Base-by-base conservation (phyloP, 257 asterid genomes). In the Solanum verrucosum region DNA sequence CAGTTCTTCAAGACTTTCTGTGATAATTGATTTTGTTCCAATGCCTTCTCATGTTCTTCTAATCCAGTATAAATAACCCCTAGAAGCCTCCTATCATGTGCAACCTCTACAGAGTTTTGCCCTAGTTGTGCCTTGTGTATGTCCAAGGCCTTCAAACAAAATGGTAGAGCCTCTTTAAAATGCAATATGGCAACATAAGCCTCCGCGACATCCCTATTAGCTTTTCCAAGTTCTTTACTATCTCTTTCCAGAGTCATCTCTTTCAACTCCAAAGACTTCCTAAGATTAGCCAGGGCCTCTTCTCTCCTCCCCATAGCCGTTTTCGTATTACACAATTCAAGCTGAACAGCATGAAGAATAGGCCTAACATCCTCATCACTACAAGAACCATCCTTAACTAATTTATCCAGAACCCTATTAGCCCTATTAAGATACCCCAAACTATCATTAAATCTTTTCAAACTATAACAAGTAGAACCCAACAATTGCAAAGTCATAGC, bases 271-370 rank as follows among this genome's bases (percentile, higher is more conserved):
- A 97, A 88, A 23, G 98, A 90, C 89, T 91, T 96, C 92, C 91
- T 95, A 35, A 97, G 95, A 93, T 96, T 95, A 90, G 15, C 89
- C 75, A 97, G 89, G 79, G 98, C 98, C 89, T 97, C 99, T 91
- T 97, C 98, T 87, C 98, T 93, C 92, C 98, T 92, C 70, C 99
- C 98, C 91, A 97, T 73, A 0, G 98, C 98, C 1, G 98, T 97
- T 93, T 97, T 97, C 8, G 92, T 94, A 88, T 95, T 97, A 92
- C 91, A 96, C 91, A 97, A 90, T 65, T 93, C 98, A 75, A 88
- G 93, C 89, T 90, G 96, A 74, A 97, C 95, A 2, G 98, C 98
- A 74, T 97, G 96, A 56, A 92, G 89, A 92, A 96, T 89, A 27
- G 98, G 98, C 89, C 91, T 86, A 85, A 93, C 79, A 84, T 95